Base-by-base conservation (phyloP, 2,329 filamentous ascomycete genomes). In the Seiridium cupressi region DNA sequence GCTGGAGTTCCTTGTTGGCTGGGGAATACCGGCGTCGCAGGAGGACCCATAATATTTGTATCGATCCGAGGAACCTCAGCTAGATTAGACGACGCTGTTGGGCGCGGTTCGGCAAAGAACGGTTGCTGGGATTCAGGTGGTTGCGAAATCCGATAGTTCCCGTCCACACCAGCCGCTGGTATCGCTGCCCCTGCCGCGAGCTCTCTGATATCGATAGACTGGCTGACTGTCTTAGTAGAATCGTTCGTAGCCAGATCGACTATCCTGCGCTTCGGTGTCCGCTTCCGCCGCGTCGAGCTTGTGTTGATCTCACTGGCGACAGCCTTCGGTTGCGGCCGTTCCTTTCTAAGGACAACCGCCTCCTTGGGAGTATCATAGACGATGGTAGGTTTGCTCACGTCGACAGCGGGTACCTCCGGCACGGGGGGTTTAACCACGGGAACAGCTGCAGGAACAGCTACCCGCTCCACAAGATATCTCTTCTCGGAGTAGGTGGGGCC, bases 401-500 rank as follows among this genome's bases (percentile, higher is more conserved):
- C 83, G 3, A 89, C 81, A 4, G 84, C 81, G 6, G 83, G 80
- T 8, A 88, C 77, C 66, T 91, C 88, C 11, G 86, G 83, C 3
- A 82, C 80, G 34, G 82, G 80, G 11, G 89, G 86, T 72, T 89
- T 92, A 60, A 96, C 84, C 13, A 96, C 88, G 0, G 93, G 92
- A 7, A 93, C 88, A 44, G 85, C 88, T 34, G 90, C 84, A 18
- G 89, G 86, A 66, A 96, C 88, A 2, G 91, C 89, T 9, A 83
- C 91, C 51, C 93, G 87, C 55, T 97, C 93, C 4, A 93, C 84
- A 48, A 99, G 82, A 65, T 91, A 89, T 69, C 92, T 92, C 71
- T 88, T 89, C 78, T 99, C 95, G 13, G 88, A 85, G 70, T 92
- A 96, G n/a, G 85, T 89, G 1, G 95, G 94, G 0, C 89, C 89